Base-by-base conservation (phyloP, 768 basidiomycete genomes). In the Phylloporus rhodoxanthus region DNA sequence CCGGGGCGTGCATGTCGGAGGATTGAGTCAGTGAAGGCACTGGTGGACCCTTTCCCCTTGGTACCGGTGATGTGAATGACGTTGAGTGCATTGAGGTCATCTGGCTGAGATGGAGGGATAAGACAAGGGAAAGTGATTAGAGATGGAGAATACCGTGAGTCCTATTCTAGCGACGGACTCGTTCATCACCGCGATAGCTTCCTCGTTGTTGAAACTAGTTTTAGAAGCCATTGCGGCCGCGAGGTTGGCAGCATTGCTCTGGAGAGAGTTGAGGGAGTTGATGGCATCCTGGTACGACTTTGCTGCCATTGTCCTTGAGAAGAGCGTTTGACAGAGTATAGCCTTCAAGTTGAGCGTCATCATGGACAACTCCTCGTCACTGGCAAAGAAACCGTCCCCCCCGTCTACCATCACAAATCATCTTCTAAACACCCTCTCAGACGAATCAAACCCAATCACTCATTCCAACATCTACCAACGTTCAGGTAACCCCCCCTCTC, bases 21-120 rank as follows among this genome's bases (percentile, higher is more conserved):
- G 46, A 97, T 84, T 9, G 87, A 89, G 59, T 92, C 87, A 4
- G 81, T 79, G 60, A 98, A 98, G 8, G 96, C 95, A 56, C 89
- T 91, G 1, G 96, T 93, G 3, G 95, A 98, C 7, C 95, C 95
- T 67, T 99, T 99, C 29, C 95, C 95, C 70, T 99, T 99, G 4
- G 96, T 98, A 4, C 95, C 95, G 8, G 95, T 94, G 57, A 99
- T 83, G 72, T 99, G 95, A 41, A 98, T 80, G 50, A 95, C 91
- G 67, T 97, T 95, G 47, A 99, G 74, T 20, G 71, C 70, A 64
- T 97, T 93, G 37, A 99, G 76, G 55, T 94, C 85, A 50, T 80
- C 74, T 36, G 87, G 78, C 93, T 96, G 59, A 39, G 37, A 33
- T 8, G 14, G 26, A 50, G 36, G 53, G 45, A 41, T 62, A 55